Evolutionary conservation across 2,329 filamentous ascomycete species (phyloP).

Genomic region (Diaporthe citri): DNA sequence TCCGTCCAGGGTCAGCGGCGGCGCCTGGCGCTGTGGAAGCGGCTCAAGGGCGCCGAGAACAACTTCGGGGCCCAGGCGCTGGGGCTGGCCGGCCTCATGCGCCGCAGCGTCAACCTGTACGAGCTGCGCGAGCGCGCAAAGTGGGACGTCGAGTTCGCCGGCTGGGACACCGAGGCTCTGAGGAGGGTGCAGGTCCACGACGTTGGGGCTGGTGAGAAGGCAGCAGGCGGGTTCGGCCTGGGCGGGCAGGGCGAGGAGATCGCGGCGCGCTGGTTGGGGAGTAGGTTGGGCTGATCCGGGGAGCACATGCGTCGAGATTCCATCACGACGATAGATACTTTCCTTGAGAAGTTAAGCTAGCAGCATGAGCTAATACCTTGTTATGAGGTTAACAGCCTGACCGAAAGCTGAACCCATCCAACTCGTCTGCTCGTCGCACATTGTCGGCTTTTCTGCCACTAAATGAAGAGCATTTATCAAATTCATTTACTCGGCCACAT

Average conservation of each 20-base stretch:
- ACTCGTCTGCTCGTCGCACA: neutral
- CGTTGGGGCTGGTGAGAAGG: slow-evolving; percentile 50
- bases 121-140: slow-evolving; percentile 58
- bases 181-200: slow-evolving; percentile 55
- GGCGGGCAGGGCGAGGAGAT: slow-evolving; percentile 25
- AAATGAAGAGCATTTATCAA: neutral
- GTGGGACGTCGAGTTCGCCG: slow-evolving; percentile 56
- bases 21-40: slow-evolving; percentile 31
- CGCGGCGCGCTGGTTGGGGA: slow-evolving; percentile 36
- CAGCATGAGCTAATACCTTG: neutral
- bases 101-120: slow-evolving; percentile 59
- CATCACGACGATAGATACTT: neutral
- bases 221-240: slow-evolving; percentile 18
- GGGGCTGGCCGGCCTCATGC: slow-evolving; percentile 62
- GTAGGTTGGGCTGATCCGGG: slow-evolving; percentile 8
- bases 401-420: neutral
- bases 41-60: slow-evolving; percentile 50
- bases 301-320: too few species aligned
- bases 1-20: slow-evolving; percentile 41
- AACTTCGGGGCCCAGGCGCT: slow-evolving; percentile 60
- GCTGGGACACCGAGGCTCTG: slow-evolving; percentile 50
- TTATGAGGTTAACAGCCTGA: neutral
- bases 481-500: too few species aligned
- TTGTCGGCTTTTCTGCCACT: neutral
- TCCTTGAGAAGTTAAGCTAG: neutral